Base-by-base conservation (phyloP, 768 basidiomycete genomes). In the Tulasnella sp. region DNA sequence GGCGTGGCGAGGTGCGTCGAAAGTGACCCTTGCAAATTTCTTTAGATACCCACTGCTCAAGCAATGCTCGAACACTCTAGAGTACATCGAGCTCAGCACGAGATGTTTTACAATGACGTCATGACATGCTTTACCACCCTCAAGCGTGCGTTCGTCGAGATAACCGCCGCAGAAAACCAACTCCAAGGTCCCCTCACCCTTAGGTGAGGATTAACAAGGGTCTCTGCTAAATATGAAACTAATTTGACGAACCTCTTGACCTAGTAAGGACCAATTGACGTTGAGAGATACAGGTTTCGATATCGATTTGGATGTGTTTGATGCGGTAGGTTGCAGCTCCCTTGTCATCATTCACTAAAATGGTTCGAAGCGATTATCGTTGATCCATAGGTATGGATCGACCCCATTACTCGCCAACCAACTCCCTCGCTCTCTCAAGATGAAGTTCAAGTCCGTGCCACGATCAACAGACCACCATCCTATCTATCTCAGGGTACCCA, bases 41-140 rank as follows among this genome's bases (percentile, higher is more conserved):
- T 24, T 77, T 31, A 44, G 48, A 20, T 20, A 31, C 24, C 31
- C 20, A n/a, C 2, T 14, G 28, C 22, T n/a, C 58, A 41, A 40
- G 20, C 37, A 11, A 44, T 54, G 72, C 41, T 46, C 34, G 69
- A 64, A 42, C 58, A 77, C 7, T 11, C 37, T 54, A 80, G 77
- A 16, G 80, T 83, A 22, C 69, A 82, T 74, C 34, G 44, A 54
- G 79, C 76, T 46, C 95, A 95, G 85, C 93, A 95, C 86, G 94
- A 96, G 69, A 91, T 95, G 8, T 93, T 97, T 82, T 86, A 93
- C 83, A 88, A 90, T 24, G 96, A 97, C 85, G 94, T 96, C 48
- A 92, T 91, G 46, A 89, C 88, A 28, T 96, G 94, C 83, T 94
- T 93, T 82, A 88, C 91, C 54, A 89, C 92, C 16, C 87, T 97